Evolutionary conservation across 208 protist species (phyloP), one percentile per base, ranked within the genome.

Genomic region (Leptomonas seymouri): DNA sequence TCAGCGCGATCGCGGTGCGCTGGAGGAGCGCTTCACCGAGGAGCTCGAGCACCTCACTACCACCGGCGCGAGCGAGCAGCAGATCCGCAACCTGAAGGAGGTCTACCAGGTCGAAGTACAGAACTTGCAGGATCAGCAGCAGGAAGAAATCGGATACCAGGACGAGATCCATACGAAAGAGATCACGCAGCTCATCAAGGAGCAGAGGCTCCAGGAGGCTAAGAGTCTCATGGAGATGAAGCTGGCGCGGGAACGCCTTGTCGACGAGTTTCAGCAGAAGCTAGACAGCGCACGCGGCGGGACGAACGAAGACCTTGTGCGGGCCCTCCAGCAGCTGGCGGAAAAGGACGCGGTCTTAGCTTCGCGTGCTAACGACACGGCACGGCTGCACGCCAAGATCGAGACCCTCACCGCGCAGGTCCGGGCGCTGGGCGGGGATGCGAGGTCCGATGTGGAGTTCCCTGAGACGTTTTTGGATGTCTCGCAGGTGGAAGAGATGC

Each of bases 191-290:
- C 82, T 93, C 68, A 85, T 95, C 77, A 82, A 84, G 58, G 84
- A 92, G 68, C 90, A 95, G 69, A 86, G 85, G 78, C 84, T 83
- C 58, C 80, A 89, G 30, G 90, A 95, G 76, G 85, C 80, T 50
- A 89, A 87, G 74, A 84, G 82, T 21, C 71, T 87, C 25, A 82
- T 82, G 44, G 87, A 82, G 70, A 95, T 93, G 86, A 84, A 86
- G 57, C 67, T 95, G 20, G 84, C 84, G 0, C 87, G 87, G 62
- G 87, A 95, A 71, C 71, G 80, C 5, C 76, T 93, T 34, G 86
- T 95, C 56, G 90, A 93, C 60, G 90, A 95, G 55, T 95, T 95
- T 71, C 86, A 95, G 74, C 79, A 75, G 27, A 95, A 95, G 67
- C 82, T 95, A 2, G 85, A 92, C 21, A 75, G 59, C 39, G 85